These are phyloP conservation scores for Russula olivacea DNA, from an alignment of 768 basidiomycete species.

Conservation along the genomic window DNA sequence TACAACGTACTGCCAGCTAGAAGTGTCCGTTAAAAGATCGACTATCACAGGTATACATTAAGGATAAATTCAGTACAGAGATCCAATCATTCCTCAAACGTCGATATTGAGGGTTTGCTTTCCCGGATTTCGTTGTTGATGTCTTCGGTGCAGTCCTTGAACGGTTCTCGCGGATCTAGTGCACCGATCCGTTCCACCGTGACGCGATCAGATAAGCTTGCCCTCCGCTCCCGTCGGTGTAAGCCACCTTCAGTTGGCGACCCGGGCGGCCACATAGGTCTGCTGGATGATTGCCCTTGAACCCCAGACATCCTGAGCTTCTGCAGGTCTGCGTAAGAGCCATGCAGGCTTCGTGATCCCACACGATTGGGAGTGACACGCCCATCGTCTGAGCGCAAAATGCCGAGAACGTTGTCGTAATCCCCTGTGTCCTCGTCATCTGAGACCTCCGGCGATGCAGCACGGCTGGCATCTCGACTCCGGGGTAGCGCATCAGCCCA, in stretches of 20 bases:
- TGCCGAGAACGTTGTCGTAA: conserved; percentile 81
- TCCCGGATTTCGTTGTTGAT: conserved; percentile 58
- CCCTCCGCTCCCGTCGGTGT: conserved; percentile 43
- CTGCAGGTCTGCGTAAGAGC: conserved; percentile 80
- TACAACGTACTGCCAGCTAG: conserved; percentile 4
- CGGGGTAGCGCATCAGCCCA: conserved; percentile 58
- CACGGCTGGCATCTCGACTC: conserved; percentile 54
- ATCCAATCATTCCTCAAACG: conserved; percentile 1
- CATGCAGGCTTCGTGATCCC: conserved; percentile 56
- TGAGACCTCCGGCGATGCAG: conserved; percentile 66
- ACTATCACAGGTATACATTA: conserved; percentile 26
- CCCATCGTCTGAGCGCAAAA: conserved; percentile 51
- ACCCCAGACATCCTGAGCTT: conserved; percentile 41
- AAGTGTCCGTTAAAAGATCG: conserved; percentile 26
- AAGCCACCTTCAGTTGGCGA: conserved; percentile 37
- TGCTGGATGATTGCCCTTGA: conserved; percentile 28
- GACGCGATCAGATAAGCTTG: conserved; percentile 61
- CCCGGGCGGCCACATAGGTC: conserved; percentile 19
- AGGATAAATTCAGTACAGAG: conserved; percentile 29
- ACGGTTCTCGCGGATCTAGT: conserved; percentile 51
- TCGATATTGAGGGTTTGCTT: conserved; percentile 27
- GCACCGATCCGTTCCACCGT: conserved; percentile 57
- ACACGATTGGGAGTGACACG: conserved; percentile 29
- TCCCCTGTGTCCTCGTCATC: conserved; percentile 88
- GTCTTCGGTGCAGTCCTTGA: conserved; percentile 57